Base-by-base conservation (phyloP, 768 basidiomycete genomes). In the Lactarius hatsudake region DNA sequence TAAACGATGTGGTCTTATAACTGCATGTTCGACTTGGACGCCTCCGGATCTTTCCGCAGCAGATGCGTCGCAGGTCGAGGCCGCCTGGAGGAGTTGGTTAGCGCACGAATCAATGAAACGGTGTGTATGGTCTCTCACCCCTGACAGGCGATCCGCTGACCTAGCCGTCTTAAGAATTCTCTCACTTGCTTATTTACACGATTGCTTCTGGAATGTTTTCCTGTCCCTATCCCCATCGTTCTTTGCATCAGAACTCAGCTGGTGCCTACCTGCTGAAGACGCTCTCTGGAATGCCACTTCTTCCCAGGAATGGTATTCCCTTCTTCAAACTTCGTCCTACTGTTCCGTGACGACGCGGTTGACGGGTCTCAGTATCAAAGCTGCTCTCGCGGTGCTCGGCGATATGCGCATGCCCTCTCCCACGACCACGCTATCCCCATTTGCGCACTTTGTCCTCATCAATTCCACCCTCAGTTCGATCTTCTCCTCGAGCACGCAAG, bases 31-130 rank as follows among this genome's bases (percentile, higher is more conserved):
- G n/a, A 74, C 76, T 43, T 86, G 84, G 84, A 73, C 61, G 51
- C 73, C 58, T 34, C 76, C 57, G 71, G 70, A 61, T 55, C 64
- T 81, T 54, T 77, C 69, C 26, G 45, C 34, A 28, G 66, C 66
- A 36, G 76, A 79, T 68, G 71, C 74, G 0, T 73, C 76, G 3
- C 66, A 72, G 28, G 65, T 82, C 20, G 81, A 82, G 38, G 72
- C 67, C 28, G 77, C 78, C 54, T 86, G 85, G 85, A 78, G 74
- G 53, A 80, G 81, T 56, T 86, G 85, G 85, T 79, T 79, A 2
- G 76, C 76, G 42, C 79, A 82, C 64, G 85, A 86, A 72, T 82
- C 78, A 17, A 77, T 81, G 62, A 86, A 86, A 72, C 78, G 84
- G 84, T 81, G 63, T 70, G 78, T 70, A 61, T 23, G 59, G 58